These are phyloP conservation scores for Paramecium primaurelia DNA, from an alignment of 73 alveolate species.

Conservation along the genomic window DNA sequence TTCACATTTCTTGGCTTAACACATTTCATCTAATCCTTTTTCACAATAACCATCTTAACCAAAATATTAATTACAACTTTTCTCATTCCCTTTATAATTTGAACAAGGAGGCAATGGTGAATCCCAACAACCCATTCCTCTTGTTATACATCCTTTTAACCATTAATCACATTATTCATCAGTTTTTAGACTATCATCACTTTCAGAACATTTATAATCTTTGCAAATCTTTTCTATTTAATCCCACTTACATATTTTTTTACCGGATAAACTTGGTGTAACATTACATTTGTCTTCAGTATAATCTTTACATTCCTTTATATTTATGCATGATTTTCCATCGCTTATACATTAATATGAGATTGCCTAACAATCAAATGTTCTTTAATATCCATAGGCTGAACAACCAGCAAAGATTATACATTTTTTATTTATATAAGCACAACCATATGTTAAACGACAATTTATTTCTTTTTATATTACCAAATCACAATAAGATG, in stretches of 20 bases:
- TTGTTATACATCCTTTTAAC: slow-evolving; percentile 19
- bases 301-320: neutral
- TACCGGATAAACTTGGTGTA: neutral
- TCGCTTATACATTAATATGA: neutral
- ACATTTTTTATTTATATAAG: neutral
- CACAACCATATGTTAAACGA: neutral
- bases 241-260: neutral
- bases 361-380: neutral
- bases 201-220: neutral
- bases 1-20: neutral
- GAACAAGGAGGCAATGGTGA: neutral
- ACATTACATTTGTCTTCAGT: neutral
- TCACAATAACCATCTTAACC: slow-evolving; percentile 21
- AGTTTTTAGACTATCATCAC: neutral
- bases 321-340: neutral
- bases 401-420: neutral
- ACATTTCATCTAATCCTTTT: neutral
- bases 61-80: neutral
- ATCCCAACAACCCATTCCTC: neutral
- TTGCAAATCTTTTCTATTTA: neutral
- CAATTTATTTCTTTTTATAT: neutral
- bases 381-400: neutral
- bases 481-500: neutral
- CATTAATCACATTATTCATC: neutral
- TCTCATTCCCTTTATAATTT: neutral